A percentile compares a stretch with the other conserved stretches of the same genome.
These are phyloP conservation scores for Populus ilicifolia DNA, from an alignment of 345 rosid genomes.

Conservation along the genomic window DNA sequence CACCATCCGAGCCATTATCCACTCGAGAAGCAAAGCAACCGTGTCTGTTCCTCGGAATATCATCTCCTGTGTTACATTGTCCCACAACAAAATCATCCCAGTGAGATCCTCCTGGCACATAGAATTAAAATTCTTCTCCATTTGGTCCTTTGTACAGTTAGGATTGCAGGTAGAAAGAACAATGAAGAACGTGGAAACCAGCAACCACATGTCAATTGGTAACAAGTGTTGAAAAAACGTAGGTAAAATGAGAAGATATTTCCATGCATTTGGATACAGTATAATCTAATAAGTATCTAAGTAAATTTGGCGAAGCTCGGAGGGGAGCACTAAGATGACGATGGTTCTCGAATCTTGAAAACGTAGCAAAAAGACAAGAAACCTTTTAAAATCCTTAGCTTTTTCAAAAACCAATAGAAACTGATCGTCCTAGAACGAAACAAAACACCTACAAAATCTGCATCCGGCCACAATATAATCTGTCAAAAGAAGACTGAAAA, in stretches of 20 bases:
- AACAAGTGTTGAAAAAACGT: background rate
- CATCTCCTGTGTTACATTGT: conserved; percentile 44
- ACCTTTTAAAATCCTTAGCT: background rate
- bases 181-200: background rate
- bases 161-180: background rate
- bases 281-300: no score
- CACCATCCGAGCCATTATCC: conserved; percentile 66
- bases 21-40: conserved; percentile 61
- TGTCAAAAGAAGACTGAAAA: background rate
- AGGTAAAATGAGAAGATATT: background rate
- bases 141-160: background rate
- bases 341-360: background rate
- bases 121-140: no score
- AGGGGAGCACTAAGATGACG: background rate
- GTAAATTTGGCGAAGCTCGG: background rate
- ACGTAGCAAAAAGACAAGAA: background rate
- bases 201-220: background rate
- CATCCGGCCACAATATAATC: background rate
- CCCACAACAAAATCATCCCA: background rate
- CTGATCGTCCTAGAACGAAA: no score
- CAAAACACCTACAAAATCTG: no score
- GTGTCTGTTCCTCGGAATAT: conserved; percentile 67
- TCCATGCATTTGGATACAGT: no score
- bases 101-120: background rate
- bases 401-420: no score